A percentile compares a stretch with the other conserved stretches of the same genome.
Conservation (phyloP, 805 yeast species). For the Ogataea methylovora region DNA sequence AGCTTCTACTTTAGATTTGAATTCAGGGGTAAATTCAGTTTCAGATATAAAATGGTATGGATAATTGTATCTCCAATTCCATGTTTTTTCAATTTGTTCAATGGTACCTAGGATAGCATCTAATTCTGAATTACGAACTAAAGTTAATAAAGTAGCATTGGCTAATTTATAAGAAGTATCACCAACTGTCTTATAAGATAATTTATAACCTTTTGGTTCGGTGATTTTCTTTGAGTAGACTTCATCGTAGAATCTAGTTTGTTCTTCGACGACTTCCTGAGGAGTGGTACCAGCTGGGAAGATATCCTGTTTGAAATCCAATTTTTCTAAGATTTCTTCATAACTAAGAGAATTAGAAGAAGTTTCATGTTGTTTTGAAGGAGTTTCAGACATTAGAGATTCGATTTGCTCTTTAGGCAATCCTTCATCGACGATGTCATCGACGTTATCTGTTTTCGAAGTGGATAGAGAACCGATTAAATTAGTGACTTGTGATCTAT, state of each 20-base stretch:
- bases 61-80: slow-evolving; percentile 60
- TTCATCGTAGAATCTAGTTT: slow-evolving; percentile 30
- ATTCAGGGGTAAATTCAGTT: slow-evolving; percentile 49
- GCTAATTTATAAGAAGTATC: slow-evolving; percentile 27
- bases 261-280: slow-evolving; percentile 25
- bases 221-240: slow-evolving; percentile 27
- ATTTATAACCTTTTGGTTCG: slow-evolving; percentile 38
- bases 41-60: slow-evolving; percentile 77
- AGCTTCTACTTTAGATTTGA: slow-evolving; percentile 38
- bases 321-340: slow-evolving; percentile 8
- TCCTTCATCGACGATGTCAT: not conserved
- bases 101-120: slow-evolving; percentile 43
- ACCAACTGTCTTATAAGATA: slow-evolving; percentile 13
- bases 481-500: too few relatives aligned
- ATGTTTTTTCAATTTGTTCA: slow-evolving; percentile 48
- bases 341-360: not conserved
- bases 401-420: too few relatives aligned
- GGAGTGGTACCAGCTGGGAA: slow-evolving; percentile 9
- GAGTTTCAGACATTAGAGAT: not conserved
- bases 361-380: too few relatives aligned
- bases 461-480: not conserved
- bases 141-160: slow-evolving; percentile 63
- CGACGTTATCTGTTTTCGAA: not conserved
- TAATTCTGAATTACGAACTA: slow-evolving; percentile 62
- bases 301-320: slow-evolving; percentile 7